Evolutionary conservation across 2,329 filamentous ascomycete species (phyloP), one percentile per base, ranked within the genome.

Genomic region (Fusarium sp.): DNA sequence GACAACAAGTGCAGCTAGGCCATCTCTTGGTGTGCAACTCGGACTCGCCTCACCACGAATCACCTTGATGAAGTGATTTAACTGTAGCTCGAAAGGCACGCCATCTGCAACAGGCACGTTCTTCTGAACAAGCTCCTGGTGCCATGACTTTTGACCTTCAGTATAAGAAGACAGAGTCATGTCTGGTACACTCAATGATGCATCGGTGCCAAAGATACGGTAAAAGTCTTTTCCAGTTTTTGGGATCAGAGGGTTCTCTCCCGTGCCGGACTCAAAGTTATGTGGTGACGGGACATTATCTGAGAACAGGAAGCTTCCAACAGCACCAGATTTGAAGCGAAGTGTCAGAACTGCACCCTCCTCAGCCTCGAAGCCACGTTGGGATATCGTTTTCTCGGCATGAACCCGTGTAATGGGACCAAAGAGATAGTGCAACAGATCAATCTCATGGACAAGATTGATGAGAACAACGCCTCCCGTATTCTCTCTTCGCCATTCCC

Each of bases 381-480:
- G 83, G 0, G 85, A 82, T 0, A 75, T 52, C 0, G 82, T 85
- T 54, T 81, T 79, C 70, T 90, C 86, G 0, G 86, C 88, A 38
- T 86, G 84, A 0, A 90, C 84, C 0, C 85, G 80, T 0, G 76
- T 75, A 31, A 91, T 86, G 0, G 86, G 84, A 0, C 88, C 87
- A 31, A 90, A 83, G 3, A 90, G 79, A 76, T 86, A 85, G 50
- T 90, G 88, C 22, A 91, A 79, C 0, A 89, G 79, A 66, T 90
- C 89, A 42, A 90, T 80, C 54, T 91, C 89, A 72, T 91, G 88
- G n/a, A 90, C 84, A 46, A 90, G 79, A 73, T 90, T 91, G 66
- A 90, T 90, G 5, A 86, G 79, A 12, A 90, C 79, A 0, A 86
- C 84, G 1, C 87, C 88, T 3, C 84, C 85, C 5, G 80, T 78